Percentiles rank a stretch among this genome's conserved stretches.
Conservation (phyloP, 169 alveolate genomes). For the Cryptosporidium muris region DNA sequence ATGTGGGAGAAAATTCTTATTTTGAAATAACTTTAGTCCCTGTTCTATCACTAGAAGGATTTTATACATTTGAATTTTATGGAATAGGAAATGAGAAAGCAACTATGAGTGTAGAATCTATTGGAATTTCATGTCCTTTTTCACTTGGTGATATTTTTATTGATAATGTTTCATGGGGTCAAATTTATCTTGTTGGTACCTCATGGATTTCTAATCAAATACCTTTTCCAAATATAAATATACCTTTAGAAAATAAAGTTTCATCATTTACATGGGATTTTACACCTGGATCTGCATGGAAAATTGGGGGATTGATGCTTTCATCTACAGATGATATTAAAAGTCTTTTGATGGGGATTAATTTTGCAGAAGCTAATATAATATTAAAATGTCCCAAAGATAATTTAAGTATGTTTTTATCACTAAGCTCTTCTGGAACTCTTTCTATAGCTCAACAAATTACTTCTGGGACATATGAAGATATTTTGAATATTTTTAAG, state of each 20-base stretch:
- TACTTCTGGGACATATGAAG: constrained; percentile 13
- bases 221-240: constrained; percentile 37
- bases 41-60: constrained; percentile 21
- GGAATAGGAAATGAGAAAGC: constrained; percentile 68
- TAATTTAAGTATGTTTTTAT: constrained; percentile 14
- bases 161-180: constrained; percentile 56
- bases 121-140: constrained; percentile 62
- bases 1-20: constrained; percentile 57
- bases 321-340: constrained; percentile 50
- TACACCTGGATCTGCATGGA: constrained; percentile 45
- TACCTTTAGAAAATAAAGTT: constrained; percentile 6
- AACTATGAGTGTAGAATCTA: constrained; percentile 16
- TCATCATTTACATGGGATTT: constrained; percentile 4
- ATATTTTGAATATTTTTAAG: constrained; percentile 7
- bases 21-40: constrained; percentile 67
- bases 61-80: constrained; percentile 27
- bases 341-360: constrained; percentile 35
- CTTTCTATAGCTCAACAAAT: constrained; percentile 19
- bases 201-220: constrained; percentile 60
- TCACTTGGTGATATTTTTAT: constrained; percentile 43
- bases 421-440: constrained; percentile 33
- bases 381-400: constrained; percentile 28
- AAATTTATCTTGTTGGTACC: constrained; percentile 27
- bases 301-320: constrained; percentile 62
- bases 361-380: constrained; percentile 39